Base-by-base conservation (phyloP, 371 early-diverging fungal species). In the Syncephalastrum sp. region DNA sequence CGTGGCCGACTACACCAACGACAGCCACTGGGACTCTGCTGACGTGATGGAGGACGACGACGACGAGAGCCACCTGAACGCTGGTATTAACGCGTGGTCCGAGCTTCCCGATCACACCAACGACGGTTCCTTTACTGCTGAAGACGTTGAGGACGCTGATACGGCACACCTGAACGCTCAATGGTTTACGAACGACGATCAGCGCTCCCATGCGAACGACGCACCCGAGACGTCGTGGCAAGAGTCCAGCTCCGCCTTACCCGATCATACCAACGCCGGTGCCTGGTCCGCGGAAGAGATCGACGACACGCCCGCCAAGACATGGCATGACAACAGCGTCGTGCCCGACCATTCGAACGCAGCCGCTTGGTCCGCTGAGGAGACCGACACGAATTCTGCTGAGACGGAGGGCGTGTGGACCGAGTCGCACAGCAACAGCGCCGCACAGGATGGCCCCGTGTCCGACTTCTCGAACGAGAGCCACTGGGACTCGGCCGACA, bases 181-280 rank as follows among this genome's bases (percentile, higher is more conserved):
- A 10, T 72, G 47, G 21, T 73, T 73, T 55, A 74, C 71, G 48
- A 69, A 67, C 42, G 59, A 63, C 23, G 38, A 33, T 33, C 38
- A 46, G 41, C 66, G 61, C 15, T 42, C 66, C 1, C 61, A 60
- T 24, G 8, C 50, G 14, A 53, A 61, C 46, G 51, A 49, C 6
- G 38, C 38, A 10, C 38, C 38, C 38, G 38, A 33, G 12, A 33
- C 6, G 2, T 16, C 29, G 17, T 38, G 16, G 41, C 23, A 42
- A 13, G 60, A 64, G 21, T 5, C 21, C 23, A 43, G 3, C 38
- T 8, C 38, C 8, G 38, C 38, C 2, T 2, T 33, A 1, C 38
- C 47, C 23, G 57, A 56, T 23, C 57, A 56, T 21, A 23, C 57
- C 1, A 12, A 56, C 15, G 17, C 49, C 0, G 49, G 57, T 1